phyloP scores from a whole-genome alignment of 768 basidiomycete genomes.

The Serendipita sp. region DNA sequence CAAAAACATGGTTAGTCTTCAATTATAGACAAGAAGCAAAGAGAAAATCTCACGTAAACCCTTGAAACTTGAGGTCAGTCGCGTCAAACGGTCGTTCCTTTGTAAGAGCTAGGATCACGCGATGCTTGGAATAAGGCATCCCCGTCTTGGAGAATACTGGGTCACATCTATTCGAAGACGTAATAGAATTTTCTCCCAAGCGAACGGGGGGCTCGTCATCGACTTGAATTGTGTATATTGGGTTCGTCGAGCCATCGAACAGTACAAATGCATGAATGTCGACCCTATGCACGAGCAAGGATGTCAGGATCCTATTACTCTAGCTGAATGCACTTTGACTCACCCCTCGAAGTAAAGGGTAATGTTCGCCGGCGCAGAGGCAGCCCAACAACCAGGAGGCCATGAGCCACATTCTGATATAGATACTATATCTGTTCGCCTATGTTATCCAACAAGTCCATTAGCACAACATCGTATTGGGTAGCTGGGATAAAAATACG shows the following conservation, averaged over 20 bases:
- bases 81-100: neutral
- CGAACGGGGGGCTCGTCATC: neutral
- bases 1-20: neutral
- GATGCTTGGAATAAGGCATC: neutral
- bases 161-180: neutral
- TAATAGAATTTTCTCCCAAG: neutral
- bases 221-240: neutral
- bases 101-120: neutral
- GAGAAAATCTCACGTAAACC: neutral
- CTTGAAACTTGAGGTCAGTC: neutral
- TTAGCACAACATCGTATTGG: no score
- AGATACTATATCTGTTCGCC: no score
- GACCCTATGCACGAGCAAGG: neutral
- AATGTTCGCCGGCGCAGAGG: no score
- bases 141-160: neutral
- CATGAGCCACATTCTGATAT: no score
- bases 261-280: neutral
- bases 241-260: neutral
- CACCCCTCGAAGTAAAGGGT: no score
- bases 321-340: no score
- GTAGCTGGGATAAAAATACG: no score
- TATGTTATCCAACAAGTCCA: no score
- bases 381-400: no score
- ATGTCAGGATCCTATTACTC: no score
- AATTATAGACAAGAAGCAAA: neutral